Base-by-base conservation (phyloP, 2,329 filamentous ascomycete genomes). In the Leptographium wingfieldii region DNA sequence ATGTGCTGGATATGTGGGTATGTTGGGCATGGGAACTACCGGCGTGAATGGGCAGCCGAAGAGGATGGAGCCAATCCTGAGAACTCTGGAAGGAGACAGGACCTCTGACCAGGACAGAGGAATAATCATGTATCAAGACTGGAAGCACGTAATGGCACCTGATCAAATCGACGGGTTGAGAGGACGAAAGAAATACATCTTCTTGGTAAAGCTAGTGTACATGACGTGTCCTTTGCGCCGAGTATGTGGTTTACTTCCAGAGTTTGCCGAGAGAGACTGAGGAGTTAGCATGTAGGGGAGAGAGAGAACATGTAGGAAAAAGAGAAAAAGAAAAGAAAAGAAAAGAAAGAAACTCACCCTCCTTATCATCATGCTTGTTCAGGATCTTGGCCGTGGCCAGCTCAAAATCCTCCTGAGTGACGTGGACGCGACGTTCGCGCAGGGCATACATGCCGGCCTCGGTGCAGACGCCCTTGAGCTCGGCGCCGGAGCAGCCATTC, bases 301-400 rank as follows among this genome's bases (percentile, higher is more conserved):
- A 51, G 48, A 25, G 10, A n/a, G 60, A 38, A 22, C 22, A 22
- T 22, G 3, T 16, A n/a, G 51, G 6, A 35, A 2, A 19, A 43
- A 10, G 10, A 35, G 25, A 55, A 19, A 12, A 29, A 31, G 29
- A 31, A 31, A 19, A 46, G 46, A 54, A 16, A 19, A 59, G 9
- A 9, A 51, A 16, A 49, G 48, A 91, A 67, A 91, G 14, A 54
- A 33, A 63, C 63, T 43, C 19, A 65, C 63, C 88, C 73, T 96
- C 92, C 82, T 97, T 97, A 75, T 99, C 94, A 70, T 97, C 94
- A 73, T 97, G 94, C 82, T 96, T 97, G 84, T 99, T 97, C 72
- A 99, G 82, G 63, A 99, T 92, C 88, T 99, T 99, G 72, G 94
- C 94, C 7, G 94, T 99, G 40, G 94, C 94, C 64, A 99, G 81